Evolutionary conservation across 2,329 filamentous ascomycete genomes (phyloP).

Genomic region (Colletotrichum siamense): DNA sequence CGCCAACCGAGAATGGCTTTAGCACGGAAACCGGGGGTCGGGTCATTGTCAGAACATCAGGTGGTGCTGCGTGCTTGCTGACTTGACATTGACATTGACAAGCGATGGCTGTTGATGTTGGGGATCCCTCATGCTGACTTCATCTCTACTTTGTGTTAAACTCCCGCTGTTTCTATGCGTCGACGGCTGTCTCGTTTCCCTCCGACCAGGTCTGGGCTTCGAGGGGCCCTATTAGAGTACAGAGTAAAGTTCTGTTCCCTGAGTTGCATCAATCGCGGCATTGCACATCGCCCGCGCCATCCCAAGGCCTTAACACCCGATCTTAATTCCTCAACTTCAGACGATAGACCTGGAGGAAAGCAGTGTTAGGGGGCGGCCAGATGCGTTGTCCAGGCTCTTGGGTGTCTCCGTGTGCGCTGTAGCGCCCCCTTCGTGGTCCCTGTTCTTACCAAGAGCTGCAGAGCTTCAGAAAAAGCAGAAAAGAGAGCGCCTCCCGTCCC

Average conservation of each 20-base stretch:
- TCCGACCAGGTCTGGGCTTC: neutral
- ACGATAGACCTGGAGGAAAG: neutral
- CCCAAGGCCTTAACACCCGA: neutral
- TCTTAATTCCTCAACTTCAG: constrained; percentile 15
- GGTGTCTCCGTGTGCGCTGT: neutral
- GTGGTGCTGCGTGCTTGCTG: neutral
- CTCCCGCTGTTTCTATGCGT: neutral
- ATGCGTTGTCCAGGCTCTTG: neutral
- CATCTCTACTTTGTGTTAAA: neutral
- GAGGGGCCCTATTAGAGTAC: neutral
- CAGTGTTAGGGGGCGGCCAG: neutral
- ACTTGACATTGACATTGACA: neutral
- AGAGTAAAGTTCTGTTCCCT: neutral
- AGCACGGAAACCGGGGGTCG: neutral
- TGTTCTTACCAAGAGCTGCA: neutral
- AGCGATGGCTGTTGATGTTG: neutral
- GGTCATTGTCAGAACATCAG: neutral
- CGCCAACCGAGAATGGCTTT: neutral
- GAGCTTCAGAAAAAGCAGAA: neutral
- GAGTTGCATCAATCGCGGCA: neutral
- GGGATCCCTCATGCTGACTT: neutral
- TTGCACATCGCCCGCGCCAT: neutral
- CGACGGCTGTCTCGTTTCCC: neutral
- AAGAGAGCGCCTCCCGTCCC: constrained; percentile 2
- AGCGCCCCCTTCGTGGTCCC: neutral